Conservation (phyloP, 192 early-diverging fungal species). For the Coemansia sp. region DNA sequence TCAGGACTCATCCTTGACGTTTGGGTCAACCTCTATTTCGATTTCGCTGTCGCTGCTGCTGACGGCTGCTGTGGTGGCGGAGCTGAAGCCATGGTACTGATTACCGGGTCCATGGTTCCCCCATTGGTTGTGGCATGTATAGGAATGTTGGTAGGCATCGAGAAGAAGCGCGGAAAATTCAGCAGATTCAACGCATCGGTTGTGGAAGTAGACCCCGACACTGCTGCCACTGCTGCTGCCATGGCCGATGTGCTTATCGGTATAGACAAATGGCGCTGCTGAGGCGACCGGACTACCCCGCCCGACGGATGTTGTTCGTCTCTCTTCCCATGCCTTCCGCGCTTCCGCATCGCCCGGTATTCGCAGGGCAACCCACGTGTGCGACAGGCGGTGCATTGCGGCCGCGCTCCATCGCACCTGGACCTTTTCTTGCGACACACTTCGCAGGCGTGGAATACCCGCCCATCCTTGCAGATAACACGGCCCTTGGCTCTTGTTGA, state of each 20-base stretch:
- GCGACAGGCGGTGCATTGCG: slow-evolving; percentile 44
- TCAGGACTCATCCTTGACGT: no score
- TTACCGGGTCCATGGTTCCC: slow-evolving; percentile 6
- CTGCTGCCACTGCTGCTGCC: slow-evolving; percentile 16
- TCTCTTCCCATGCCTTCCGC: slow-evolving; percentile 44
- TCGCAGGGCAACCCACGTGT: slow-evolving; percentile 46
- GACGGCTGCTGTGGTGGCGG: slow-evolving; percentile 11
- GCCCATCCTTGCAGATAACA: slow-evolving; percentile 51
- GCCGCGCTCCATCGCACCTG: slow-evolving; percentile 38
- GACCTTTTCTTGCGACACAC: slow-evolving; percentile 48
- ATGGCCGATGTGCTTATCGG: slow-evolving; percentile 4
- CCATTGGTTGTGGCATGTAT: not conserved
- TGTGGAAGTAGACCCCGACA: slow-evolving; percentile 3
- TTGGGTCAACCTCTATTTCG: no score
- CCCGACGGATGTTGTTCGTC: not conserved
- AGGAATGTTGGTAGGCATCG: slow-evolving; percentile 14
- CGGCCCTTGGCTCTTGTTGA: slow-evolving; percentile 13
- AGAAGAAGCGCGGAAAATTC: slow-evolving; percentile 38
- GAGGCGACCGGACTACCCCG: not conserved
- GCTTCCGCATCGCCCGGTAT: slow-evolving; percentile 54
- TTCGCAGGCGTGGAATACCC: slow-evolving; percentile 54
- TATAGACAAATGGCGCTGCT: not conserved
- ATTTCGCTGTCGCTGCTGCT: slow-evolving; percentile 19
- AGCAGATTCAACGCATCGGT: slow-evolving; percentile 20
- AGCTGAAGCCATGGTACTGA: slow-evolving; percentile 10